A percentile compares a stretch with the other conserved stretches of the same genome.
phyloP scores from a whole-genome alignment of 495 filamentous ascomycete genomes.

The Trichoderma reesei region DNA sequence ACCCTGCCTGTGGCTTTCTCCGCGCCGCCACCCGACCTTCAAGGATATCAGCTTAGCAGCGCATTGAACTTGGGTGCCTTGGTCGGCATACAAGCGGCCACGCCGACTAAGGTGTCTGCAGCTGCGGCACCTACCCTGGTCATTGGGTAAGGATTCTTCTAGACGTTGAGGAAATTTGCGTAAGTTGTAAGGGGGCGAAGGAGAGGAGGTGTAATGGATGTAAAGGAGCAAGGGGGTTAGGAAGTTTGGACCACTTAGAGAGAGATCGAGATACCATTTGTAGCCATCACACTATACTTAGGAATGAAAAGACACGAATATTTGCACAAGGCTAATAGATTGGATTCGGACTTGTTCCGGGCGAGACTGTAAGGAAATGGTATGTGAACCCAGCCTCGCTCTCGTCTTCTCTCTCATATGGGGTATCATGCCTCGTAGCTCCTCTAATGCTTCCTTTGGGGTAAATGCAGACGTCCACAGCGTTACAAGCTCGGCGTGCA shows the following conservation, averaged over 20 bases:
- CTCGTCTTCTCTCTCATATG: background rate
- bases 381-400: background rate
- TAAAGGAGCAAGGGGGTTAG: too few species aligned
- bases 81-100: background rate
- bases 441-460: background rate
- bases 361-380: background rate
- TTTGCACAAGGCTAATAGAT: background rate
- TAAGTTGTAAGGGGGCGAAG: background rate
- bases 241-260: background rate
- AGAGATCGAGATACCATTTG: background rate
- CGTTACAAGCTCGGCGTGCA: background rate
- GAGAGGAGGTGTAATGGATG: background rate
- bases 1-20: background rate
- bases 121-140: background rate
- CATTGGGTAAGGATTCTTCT: background rate
- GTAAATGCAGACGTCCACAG: background rate
- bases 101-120: background rate
- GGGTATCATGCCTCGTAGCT: conserved; percentile 8
- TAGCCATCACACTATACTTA: background rate
- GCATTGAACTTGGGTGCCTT: background rate
- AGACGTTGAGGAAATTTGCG: background rate
- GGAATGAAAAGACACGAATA: background rate
- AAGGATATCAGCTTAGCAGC: background rate
- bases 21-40: background rate
- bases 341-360: background rate